These are phyloP conservation scores for Mycosphaerelloides madeirae DNA, from an alignment of 2,329 filamentous ascomycete species.

Conservation along the genomic window DNA sequence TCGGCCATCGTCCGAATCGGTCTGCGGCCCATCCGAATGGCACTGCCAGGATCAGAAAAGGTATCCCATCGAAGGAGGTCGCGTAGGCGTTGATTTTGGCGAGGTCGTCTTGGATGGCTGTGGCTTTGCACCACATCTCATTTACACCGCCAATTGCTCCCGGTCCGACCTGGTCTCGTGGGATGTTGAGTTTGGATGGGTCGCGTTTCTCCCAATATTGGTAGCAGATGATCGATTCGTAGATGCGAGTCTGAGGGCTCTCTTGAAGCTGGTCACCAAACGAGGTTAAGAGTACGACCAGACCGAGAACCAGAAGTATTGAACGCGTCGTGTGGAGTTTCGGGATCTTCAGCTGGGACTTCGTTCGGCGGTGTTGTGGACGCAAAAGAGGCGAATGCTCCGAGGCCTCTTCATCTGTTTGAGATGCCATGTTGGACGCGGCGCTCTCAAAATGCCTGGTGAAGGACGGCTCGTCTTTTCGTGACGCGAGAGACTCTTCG, in stretches of 20 bases:
- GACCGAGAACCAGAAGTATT: no score
- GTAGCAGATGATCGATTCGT: conserved; percentile 53
- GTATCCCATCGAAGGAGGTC: conserved; percentile 44
- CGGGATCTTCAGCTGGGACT: no score
- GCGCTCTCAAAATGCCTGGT: no score
- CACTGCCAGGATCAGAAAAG: conserved; percentile 33
- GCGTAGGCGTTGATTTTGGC: conserved; percentile 50
- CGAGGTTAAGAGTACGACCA: conserved; percentile 43
- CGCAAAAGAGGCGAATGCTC: no score
- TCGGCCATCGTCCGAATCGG: conserved; percentile 31
- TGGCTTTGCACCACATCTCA: conserved; percentile 47
- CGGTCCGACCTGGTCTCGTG: conserved; percentile 25
- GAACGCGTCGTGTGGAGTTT: no score
- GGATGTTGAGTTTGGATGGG: conserved; percentile 26
- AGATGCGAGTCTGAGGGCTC: conserved; percentile 47
- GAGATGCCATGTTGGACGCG: no score
- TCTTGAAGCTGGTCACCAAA: conserved; percentile 37
- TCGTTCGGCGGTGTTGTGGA: no score
- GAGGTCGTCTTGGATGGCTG: conserved; percentile 48
- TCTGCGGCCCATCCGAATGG: conserved; percentile 36
- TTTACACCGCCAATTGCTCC: conserved; percentile 31
- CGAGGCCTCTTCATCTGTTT: no score
- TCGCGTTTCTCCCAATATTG: conserved; percentile 42
- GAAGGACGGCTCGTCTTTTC: no score
- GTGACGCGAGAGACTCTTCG: no score